Evolutionary conservation across 495 filamentous ascomycete genomes (phyloP).

Genomic region (Neurospora sp.): DNA sequence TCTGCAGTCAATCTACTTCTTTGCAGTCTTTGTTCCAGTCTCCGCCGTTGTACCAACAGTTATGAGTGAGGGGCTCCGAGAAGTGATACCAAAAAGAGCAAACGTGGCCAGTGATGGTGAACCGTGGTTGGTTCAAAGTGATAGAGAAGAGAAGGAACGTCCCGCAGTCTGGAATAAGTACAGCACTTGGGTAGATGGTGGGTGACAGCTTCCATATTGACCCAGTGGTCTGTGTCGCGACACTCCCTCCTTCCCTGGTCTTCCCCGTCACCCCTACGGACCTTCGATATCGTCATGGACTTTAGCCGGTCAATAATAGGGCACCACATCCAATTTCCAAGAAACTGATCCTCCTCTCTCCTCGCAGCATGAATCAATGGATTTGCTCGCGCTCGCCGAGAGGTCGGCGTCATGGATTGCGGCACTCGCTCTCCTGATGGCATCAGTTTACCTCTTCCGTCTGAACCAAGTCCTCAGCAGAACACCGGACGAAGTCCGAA

Average conservation of each 20-base stretch:
- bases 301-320: neutral
- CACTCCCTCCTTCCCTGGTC: neutral
- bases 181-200: neutral
- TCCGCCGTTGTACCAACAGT: neutral
- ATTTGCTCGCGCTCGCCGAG: neutral
- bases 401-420: neutral
- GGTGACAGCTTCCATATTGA: neutral
- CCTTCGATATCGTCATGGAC: neutral
- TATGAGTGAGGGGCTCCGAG: neutral
- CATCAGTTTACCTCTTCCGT: constrained; percentile 36
- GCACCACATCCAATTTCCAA: neutral
- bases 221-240: neutral
- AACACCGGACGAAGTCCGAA: constrained; percentile 37
- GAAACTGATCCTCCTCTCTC: neutral
- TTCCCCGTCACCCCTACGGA: neutral
- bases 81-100: neutral
- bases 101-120: neutral
- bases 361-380: neutral
- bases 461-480: constrained; percentile 37
- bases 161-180: neutral
- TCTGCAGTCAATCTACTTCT: neutral
- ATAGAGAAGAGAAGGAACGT: neutral
- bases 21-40: neutral
- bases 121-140: neutral
- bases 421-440: constrained; percentile 2